Base-by-base conservation (phyloP, 352 stramenopile genomes). In the Thraustochytrium striatum region DNA sequence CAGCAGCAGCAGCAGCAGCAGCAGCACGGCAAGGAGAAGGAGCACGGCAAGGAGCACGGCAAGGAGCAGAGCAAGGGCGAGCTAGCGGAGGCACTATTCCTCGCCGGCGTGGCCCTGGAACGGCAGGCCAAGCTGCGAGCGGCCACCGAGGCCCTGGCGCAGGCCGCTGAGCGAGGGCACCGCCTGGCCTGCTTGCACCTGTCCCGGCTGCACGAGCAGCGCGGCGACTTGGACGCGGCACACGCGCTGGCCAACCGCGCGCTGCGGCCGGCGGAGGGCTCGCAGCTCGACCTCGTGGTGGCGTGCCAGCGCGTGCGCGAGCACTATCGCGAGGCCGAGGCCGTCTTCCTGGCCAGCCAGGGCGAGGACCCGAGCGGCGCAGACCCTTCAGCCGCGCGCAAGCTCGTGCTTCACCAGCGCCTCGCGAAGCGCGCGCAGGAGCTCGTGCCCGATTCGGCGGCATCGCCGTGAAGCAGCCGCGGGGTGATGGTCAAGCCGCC, bases 391-490 rank as follows among this genome's bases (percentile, higher is more conserved):
- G 65, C 65, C 16, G 65, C 65, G 0, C 65, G 65, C 21, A 32
- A 39, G 32, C 65, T 75, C 35, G 65, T 75, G 30, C 58, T 75
- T 39, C 65, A 75, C 32, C 65, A 75, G 41, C 41, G 68, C 33
- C 65, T 75, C 30, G 65, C 65, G 25, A 21, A 75, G 13, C 61
- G 52, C 33, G 65, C 65, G 5, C 65, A 75, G 50, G 41, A 70
- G 35, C 13, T 55, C 38, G 3, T 61, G 1, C 16, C 16, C 55
- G 55, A 5, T 21, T 7, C 25, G 13, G 9, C 13, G 7, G 9
- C 57, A n/a, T 2, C 25, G 36, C 25, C 32, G 3, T 41, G 39
- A n/a, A 61, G 5, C 39, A 47, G 5, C 39, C 39, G 39, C 39
- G 5, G 13, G 39, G 5, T 5, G 39, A 13, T 47, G 39, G 39